A percentile compares a stretch with the other conserved stretches of the same genome.
Conservation (phyloP, 306 rosid species). For the Cajanus cajan region DNA sequence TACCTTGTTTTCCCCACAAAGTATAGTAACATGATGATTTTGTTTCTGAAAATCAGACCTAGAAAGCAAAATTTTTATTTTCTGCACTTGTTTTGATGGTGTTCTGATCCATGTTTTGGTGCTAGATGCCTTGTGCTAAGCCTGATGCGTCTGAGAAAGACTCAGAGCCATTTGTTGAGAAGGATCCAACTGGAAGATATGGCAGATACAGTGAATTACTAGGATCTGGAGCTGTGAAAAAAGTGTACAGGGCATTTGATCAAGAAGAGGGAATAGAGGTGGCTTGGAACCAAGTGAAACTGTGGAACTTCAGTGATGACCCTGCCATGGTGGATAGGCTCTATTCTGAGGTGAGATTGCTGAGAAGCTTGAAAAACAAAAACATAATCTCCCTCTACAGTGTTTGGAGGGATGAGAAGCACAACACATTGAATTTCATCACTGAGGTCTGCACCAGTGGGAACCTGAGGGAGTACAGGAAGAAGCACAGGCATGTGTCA, state of each 20-base stretch:
- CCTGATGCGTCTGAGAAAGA: conserved; percentile 46
- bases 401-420: conserved; percentile 62
- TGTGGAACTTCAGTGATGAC: conserved; percentile 59
- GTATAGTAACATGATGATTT: not conserved
- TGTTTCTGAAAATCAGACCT: not conserved
- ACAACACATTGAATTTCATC: conserved; percentile 62
- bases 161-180: conserved; percentile 64
- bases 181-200: conserved; percentile 61
- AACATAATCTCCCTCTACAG: conserved; percentile 62
- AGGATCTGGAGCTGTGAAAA: conserved; percentile 74
- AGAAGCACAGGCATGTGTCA: conserved; percentile 73
- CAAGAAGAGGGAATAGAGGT: conserved; percentile 86
- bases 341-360: conserved; percentile 72
- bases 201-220: conserved; percentile 68
- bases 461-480: conserved; percentile 74
- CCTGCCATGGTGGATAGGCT: conserved; percentile 70
- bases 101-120: not conserved
- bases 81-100: not conserved
- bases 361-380: conserved; percentile 51
- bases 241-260: conserved; percentile 81
- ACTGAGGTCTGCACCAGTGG: conserved; percentile 91
- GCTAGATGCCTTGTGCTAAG: conserved; percentile 52
- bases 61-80: not conserved
- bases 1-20: not conserved
- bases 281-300: conserved; percentile 93